Evolutionary conservation across 495 filamentous ascomycete genomes (phyloP), one percentile per base, ranked within the genome.

Genomic region (Hypoxylon cercidicola): DNA sequence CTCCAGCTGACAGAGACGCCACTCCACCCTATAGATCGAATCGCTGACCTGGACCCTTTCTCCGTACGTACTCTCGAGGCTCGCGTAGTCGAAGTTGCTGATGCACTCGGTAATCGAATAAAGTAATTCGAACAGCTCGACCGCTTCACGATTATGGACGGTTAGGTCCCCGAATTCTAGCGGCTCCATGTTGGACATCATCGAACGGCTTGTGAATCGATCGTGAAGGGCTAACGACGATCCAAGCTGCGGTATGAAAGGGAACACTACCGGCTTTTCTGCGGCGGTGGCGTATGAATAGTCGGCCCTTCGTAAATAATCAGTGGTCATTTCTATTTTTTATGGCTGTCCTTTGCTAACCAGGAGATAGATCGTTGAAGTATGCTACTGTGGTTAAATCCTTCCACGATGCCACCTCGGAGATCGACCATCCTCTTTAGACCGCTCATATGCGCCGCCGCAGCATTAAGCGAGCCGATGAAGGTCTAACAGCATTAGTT

Each of bases 11-110:
- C 69, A 73, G 32, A 73, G 68, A 25, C 65, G 68, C 68, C 68
- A 73, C 57, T 73, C 71, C 9, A 66, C 56, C 34, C 69, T 58
- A 18, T 73, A 73, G n/a, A 73, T 73, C 11, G 71, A 71, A 52
- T 73, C 61, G 59, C 71, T 73, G 41, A 73, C 58, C 11, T 67
- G 64, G 19, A 71, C 40, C 28, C 68, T 53, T 19, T 73, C 59
- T 1, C 55, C 55, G 13, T 67, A 73, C 43, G 69, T 69, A 25
- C 44, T 53, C 35, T 59, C 64, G 46, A 71, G 54, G 34, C 58
- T 71, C 23, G 25, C 57, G 30, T 71, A 73, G 53, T 73, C 65
- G 46, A 73, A 73, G 43, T 61, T 56, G 44, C 62, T 68, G 15
- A 73, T 67, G 45, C 68, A 69, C 6, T 71, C 62, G 6, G 68